Evolutionary conservation across 805 yeast species (phyloP).

Genomic region (Jamesozyma spencerorum): DNA sequence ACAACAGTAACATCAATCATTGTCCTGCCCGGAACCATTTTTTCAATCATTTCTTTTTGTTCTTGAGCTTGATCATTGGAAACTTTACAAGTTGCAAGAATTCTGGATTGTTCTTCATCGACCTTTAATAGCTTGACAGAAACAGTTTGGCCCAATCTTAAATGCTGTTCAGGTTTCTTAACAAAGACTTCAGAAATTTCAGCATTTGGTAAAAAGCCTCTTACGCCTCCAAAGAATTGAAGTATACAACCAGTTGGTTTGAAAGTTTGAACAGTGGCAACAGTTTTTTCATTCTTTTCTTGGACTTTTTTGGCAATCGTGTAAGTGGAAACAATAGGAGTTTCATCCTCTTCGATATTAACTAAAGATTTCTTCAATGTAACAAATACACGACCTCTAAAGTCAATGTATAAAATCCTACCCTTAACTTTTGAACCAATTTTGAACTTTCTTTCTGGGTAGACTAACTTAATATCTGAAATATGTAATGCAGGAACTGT

Average conservation of each 20-base stretch:
- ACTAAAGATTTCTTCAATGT: slow-evolving; percentile 83
- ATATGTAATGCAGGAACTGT: slow-evolving; percentile 66
- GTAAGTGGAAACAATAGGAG: slow-evolving; percentile 31
- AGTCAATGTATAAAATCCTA: slow-evolving; percentile 49
- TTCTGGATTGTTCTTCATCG: slow-evolving; percentile 42
- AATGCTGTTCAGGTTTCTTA: slow-evolving; percentile 62
- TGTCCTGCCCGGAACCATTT: slow-evolving; percentile 52
- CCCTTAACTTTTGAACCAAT: slow-evolving; percentile 74
- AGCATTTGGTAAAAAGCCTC: slow-evolving; percentile 73
- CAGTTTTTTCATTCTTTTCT: slow-evolving; percentile 38
- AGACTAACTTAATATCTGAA: slow-evolving; percentile 71
- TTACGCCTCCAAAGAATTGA: slow-evolving; percentile 68
- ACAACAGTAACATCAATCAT: slow-evolving; percentile 50
- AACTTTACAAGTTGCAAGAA: slow-evolving; percentile 67
- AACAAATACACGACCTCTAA: slow-evolving; percentile 43
- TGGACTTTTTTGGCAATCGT: slow-evolving; percentile 43
- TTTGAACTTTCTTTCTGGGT: slow-evolving; percentile 89
- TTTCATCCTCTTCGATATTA: slow-evolving; percentile 33
- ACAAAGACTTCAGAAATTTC: slow-evolving; percentile 90
- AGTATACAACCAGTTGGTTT: slow-evolving; percentile 73
- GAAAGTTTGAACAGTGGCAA: slow-evolving; percentile 67
- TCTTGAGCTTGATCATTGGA: slow-evolving; percentile 41
- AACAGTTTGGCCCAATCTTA: slow-evolving; percentile 79
- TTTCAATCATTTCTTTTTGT: slow-evolving; percentile 39
- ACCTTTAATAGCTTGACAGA: slow-evolving; percentile 54